Percentiles rank a stretch among this genome's conserved stretches.
Conservation (phyloP, 768 basidiomycete species). For the Leccinum uliginosum region DNA sequence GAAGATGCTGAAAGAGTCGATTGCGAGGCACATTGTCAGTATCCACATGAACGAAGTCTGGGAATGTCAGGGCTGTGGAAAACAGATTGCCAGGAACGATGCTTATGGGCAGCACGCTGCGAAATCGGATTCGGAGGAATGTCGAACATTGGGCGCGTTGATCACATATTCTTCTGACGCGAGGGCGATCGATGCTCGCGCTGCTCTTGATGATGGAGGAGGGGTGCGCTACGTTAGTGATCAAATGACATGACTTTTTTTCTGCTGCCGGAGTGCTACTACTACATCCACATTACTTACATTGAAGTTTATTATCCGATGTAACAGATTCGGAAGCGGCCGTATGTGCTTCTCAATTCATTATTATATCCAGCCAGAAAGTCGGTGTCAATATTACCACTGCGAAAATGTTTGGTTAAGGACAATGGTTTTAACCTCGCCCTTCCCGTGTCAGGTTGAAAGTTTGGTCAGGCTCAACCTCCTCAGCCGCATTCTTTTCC, state of each 20-base stretch:
- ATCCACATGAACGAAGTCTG: slow-evolving; percentile 16
- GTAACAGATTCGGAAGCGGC: not conserved
- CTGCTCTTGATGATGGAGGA: slow-evolving; percentile 7
- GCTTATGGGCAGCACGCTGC: slow-evolving; percentile 3
- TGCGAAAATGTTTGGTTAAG: not conserved
- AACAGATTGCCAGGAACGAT: slow-evolving; percentile 10
- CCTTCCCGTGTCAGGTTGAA: not conserved
- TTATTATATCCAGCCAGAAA: not conserved
- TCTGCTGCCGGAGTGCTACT: no score
- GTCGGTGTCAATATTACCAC: no score
- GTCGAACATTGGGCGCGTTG: slow-evolving; percentile 5
- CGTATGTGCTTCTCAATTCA: not conserved
- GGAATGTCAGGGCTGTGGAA: slow-evolving; percentile 14
- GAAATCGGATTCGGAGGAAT: not conserved
- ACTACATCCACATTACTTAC: not conserved
- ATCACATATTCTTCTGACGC: slow-evolving; percentile 7
- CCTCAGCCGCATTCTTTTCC: no score
- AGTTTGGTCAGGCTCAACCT: not conserved
- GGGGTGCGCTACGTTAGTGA: not conserved
- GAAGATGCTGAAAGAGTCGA: slow-evolving; percentile 23
- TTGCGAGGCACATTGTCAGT: slow-evolving; percentile 13
- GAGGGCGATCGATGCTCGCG: not conserved
- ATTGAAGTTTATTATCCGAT: not conserved
- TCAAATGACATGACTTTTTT: not conserved
- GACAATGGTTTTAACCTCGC: not conserved